Percentiles rank a stretch among this genome's conserved stretches.
Conservation (phyloP, 1,139 yeast genomes). For the Hyphopichia fennica region DNA sequence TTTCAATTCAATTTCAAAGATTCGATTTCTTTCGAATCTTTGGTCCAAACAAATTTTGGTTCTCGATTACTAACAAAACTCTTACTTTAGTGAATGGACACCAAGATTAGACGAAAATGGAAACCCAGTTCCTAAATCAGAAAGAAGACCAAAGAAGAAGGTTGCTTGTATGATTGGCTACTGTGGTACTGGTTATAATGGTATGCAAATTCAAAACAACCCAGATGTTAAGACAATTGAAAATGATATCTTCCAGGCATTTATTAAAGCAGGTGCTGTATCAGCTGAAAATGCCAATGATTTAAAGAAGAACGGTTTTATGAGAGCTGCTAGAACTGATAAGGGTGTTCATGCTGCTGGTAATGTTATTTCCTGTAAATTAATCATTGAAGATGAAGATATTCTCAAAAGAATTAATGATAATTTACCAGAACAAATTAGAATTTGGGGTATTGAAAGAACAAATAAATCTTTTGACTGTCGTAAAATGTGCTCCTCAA, state of each 20-base stretch:
- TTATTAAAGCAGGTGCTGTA: constrained; percentile 86
- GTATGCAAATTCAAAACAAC: constrained; percentile 83
- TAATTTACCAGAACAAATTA: constrained; percentile 76
- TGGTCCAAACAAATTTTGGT: too few species aligned
- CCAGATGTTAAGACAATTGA: constrained; percentile 93
- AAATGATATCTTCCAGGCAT: constrained; percentile 83
- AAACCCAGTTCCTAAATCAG: constrained; percentile 55
- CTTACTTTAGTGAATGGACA: constrained; percentile 32
- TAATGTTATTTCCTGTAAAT: constrained; percentile 81
- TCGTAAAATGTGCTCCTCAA: constrained; percentile 89
- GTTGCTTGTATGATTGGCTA: constrained; percentile 94
- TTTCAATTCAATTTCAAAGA: constrained; percentile 13
- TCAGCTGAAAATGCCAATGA: constrained; percentile 88
- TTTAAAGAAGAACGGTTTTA: constrained; percentile 83
- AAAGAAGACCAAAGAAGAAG: constrained; percentile 76
- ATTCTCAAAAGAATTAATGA: constrained; percentile 72
- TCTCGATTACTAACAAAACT: background rate
- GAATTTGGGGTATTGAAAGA: constrained; percentile 91
- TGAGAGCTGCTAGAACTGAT: constrained; percentile 97
- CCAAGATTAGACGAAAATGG: constrained; percentile 62
- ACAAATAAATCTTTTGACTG: constrained; percentile 93
- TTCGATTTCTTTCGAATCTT: background rate
- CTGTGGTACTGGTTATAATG: constrained; percentile 98
- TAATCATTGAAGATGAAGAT: constrained; percentile 86
- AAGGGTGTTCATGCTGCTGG: constrained; percentile 99